A percentile compares a stretch with the other conserved stretches of the same genome.
Conservation (phyloP, 176 grass and related monocot genomes). For the Cenchrus fungigraminus region DNA sequence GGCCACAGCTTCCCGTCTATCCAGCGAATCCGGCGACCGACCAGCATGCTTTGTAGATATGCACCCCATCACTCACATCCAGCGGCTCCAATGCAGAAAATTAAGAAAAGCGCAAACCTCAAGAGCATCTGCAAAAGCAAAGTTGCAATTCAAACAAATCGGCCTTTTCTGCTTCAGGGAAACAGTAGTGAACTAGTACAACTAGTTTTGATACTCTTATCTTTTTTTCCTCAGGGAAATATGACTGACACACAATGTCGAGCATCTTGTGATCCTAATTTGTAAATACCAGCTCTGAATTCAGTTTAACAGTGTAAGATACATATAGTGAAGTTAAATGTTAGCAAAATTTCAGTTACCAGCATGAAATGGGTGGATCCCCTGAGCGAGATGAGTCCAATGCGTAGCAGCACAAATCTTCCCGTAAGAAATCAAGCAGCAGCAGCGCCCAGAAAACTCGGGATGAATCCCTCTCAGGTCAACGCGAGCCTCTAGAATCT, state of each 20-base stretch:
- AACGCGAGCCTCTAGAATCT: neutral
- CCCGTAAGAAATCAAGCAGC: neutral
- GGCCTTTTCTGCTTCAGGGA: neutral
- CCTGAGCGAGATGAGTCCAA: neutral
- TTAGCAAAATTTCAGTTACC: neutral
- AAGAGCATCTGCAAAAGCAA: neutral
- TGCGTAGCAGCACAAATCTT: neutral
- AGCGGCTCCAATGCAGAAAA: neutral
- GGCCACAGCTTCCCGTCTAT: constrained; percentile 31
- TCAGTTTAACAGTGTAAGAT: neutral
- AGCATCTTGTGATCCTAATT: neutral
- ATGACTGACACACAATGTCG: neutral
- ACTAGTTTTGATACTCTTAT: neutral
- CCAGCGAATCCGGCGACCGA: neutral
- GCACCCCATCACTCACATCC: constrained; percentile 41
- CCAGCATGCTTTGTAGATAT: constrained; percentile 40
- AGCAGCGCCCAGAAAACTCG: neutral
- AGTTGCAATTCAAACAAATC: constrained; percentile 18
- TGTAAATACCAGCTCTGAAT: neutral
- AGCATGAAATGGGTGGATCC: neutral
- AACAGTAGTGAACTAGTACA: neutral
- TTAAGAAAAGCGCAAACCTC: neutral
- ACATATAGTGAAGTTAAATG: neutral
- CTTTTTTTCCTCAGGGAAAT: neutral
- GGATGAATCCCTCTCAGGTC: neutral